These are phyloP conservation scores for Striga hermonthica DNA, from an alignment of 305 asterid genomes.

Conservation along the genomic window DNA sequence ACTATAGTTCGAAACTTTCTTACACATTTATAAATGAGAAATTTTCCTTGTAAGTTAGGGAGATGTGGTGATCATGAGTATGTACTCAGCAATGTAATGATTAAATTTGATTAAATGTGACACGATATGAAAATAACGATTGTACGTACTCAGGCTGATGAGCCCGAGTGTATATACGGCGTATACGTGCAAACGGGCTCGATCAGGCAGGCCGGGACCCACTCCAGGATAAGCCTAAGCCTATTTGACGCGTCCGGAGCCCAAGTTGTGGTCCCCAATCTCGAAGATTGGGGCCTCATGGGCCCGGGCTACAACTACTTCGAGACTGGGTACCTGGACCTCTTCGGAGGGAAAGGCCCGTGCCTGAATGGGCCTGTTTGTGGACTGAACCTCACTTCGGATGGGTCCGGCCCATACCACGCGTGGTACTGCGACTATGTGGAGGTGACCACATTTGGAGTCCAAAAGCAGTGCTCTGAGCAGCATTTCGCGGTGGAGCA, in stretches of 20 bases:
- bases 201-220: slow-evolving; percentile 43
- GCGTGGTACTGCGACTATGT: slow-evolving; percentile 49
- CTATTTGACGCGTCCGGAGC: slow-evolving; percentile 35
- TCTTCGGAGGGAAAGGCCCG: slow-evolving; percentile 54
- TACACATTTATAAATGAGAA: too few relatives aligned
- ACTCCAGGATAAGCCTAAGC: slow-evolving; percentile 44
- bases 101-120: not conserved
- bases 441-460: slow-evolving; percentile 38
- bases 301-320: slow-evolving; percentile 47
- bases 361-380: slow-evolving; percentile 46
- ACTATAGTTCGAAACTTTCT: too few relatives aligned
- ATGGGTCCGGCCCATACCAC: slow-evolving; percentile 41
- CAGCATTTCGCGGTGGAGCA: slow-evolving; percentile 40
- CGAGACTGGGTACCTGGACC: slow-evolving; percentile 51
- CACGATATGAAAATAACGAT: too few relatives aligned
- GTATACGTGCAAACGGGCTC: slow-evolving; percentile 48
- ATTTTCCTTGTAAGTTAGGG: too few relatives aligned
- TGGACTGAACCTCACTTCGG: slow-evolving; percentile 40
- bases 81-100: too few relatives aligned
- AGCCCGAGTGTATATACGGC: slow-evolving; percentile 47
- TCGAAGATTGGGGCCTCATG: slow-evolving; percentile 61
- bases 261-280: slow-evolving; percentile 36
- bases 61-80: too few relatives aligned
- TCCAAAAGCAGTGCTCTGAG: slow-evolving; percentile 30
- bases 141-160: slow-evolving; percentile 24